Base-by-base conservation (phyloP, 164 flowering plant species). In the Kalanchoe fedtschenkoi region DNA sequence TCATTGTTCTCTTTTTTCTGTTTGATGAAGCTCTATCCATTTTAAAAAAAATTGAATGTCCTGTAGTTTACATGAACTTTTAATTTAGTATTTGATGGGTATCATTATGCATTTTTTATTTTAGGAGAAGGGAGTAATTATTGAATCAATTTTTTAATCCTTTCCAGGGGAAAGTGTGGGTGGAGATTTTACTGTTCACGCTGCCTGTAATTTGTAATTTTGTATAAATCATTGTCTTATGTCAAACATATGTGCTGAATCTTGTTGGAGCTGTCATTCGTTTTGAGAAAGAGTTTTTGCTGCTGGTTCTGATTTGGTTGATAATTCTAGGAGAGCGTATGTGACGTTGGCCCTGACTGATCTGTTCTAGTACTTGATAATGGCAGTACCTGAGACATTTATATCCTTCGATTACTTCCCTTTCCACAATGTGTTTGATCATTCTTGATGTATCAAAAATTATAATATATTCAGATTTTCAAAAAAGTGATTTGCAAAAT, bases 321-420 rank as follows among this genome's bases (percentile, higher is more conserved):
- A 89, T 65, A 85, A 82, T 75, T 85, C 90, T 8, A 68, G 80
- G 47, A 83, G 85, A 71, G 82, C 83, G 16, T 95, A 86, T 64
- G 79, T 85, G 34, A 69, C 69, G 11, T 73, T 89, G 73, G 84
- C 89, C 56, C 62, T 95, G 64, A 76, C 78, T 71, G 99, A 91
- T 77, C 82, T 95, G 85, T 83, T 95, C 67, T 92, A 86, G 13
- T 95, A 83, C 73, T 68, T 95, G 69, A 71, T 95, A 63, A 68
- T 87, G 21, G 83, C 95, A 64, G 96, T 87, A 1, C 99, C 99
- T 39, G 97, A 91, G 74, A 91, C 97, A 34, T 91, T 95, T 78
- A 96, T 91, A 73, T 86, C 90, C 54, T 76, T 91, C 81, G 96
- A 95, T 76, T 89, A 93, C 78, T 89, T 91, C 70, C 96, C 96